Base-by-base conservation (phyloP, 2,329 filamentous ascomycete genomes). In the Capronia coronata region DNA sequence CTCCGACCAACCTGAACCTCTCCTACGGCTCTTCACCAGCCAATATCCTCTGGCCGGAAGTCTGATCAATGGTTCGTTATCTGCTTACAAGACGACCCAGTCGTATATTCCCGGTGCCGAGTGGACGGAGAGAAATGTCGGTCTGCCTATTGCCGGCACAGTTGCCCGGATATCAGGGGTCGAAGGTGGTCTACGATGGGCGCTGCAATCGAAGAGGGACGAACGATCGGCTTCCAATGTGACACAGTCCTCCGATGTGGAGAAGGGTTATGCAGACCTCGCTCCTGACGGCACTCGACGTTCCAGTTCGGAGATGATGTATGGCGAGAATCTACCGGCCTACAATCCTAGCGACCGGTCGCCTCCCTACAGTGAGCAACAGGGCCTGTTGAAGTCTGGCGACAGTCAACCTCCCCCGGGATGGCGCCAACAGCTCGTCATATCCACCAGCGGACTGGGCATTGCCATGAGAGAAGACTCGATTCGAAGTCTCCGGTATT, bases 401-500 rank as follows among this genome's bases (percentile, higher is more conserved):
- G 55, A 62, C 2, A 59, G 61, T 22, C 61, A 64, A 46, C 57
- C 66, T 38, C 64, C 68, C 21, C 55, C 64, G 9, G 76, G 73
- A 34, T 94, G 89, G 88, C 87, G 86, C 54, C 87, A 86, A 9
- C 82, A 89, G 11, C 73, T 96, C 14, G 86, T 95, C 58, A 86
- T 94, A 65, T 90, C 87, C 3, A 96, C 91, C 0, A 94, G 89
- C 0, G 91, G 89, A 0, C 76, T 97, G 1, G 89, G 89, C 56
- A 84, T 94, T 13, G 89, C 93, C 1, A 88, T 98, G 77, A 94
- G 86, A 61, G 85, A 94, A 14, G 85, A 93, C 62, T 94, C 87
- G 18, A 71, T 96, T 7, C 80, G 83, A 44, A 93, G 85, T 54
- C 72, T 98, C 35, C 88, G 87, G 60, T 91, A 88, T 61, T 96